Base-by-base conservation (phyloP, 2,329 filamentous ascomycete species). In the Aschersonia sp. region DNA sequence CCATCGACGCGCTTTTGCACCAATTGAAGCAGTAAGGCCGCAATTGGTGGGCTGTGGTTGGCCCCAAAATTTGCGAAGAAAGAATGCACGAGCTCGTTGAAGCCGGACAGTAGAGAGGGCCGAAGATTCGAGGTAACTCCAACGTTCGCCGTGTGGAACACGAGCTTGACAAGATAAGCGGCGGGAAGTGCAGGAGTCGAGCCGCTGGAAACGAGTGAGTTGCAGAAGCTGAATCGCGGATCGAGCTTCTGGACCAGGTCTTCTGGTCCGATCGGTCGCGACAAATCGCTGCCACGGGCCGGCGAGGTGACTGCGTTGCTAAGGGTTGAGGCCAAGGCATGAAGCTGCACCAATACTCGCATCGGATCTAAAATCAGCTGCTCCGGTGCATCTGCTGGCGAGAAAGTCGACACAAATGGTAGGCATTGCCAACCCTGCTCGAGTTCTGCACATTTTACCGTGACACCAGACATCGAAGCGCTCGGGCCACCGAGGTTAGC, bases 131-230 rank as follows among this genome's bases (percentile, higher is more conserved):
- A 56, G 22, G 60, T 55, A 31, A 65, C 47, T 37, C 59, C 58
- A 31, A 66, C 53, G 5, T 61, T 66, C n/a, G 59, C 58, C 5
- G 62, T 56, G n/a, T 66, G 50, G 45, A 67, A 67, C 35, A 63
- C 59, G 5, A 59, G 54, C 48, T 67, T 65, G 5, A 67, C 56
- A 2, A 67, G 51, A 12, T 62, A 62, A 5, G 65, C 62, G 5
- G 64, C 62, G 0, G 64, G 63, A 0, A 63, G 50, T 32, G 52
- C 55, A 10, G 65, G 62, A 1, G 58, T 63, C 8, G 62, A 59
- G 8, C 58, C 57, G 7, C 59, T 59, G 29, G 62, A 60, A 5
- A 67, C 59, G 39, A 66, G 54, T 1, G 63, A 66, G 49, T 65
- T 66, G 56, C 65, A 67, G 48, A 62, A 67, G 6, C 57, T 57